These are phyloP conservation scores for Colletotrichum horii DNA, from an alignment of 2,329 filamentous ascomycete genomes.

Conservation along the genomic window DNA sequence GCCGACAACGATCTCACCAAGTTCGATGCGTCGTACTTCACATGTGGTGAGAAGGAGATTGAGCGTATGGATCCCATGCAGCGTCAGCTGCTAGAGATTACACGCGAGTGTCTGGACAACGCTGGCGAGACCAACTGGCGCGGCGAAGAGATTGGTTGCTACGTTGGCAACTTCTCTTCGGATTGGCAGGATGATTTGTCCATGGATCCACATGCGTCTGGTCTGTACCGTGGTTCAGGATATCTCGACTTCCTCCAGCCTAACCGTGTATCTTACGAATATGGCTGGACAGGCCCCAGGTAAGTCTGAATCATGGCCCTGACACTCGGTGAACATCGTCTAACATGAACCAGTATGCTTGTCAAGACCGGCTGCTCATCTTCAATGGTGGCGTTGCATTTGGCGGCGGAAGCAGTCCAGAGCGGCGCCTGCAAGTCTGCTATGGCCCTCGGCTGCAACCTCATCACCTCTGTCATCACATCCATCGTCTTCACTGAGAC, in stretches of 20 bases:
- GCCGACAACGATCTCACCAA: constrained; percentile 26
- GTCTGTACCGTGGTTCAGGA: constrained; percentile 22
- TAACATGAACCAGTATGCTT: constrained; percentile 28
- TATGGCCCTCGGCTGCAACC: constrained; percentile 35
- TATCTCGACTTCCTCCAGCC: constrained; percentile 28
- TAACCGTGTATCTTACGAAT: constrained; percentile 37
- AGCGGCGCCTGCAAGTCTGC: constrained; percentile 31
- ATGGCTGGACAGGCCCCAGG: constrained; percentile 36
- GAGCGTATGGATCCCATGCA: constrained; percentile 35
- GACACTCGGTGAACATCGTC: fast-evolving
- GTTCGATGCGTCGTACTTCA: constrained; percentile 36
- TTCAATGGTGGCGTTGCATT: constrained; percentile 32
- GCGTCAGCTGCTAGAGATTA: constrained; percentile 30
- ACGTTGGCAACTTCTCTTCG: constrained; percentile 32
- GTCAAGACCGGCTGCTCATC: constrained; percentile 42
- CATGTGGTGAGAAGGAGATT: constrained; percentile 30
- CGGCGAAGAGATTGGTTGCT: constrained; percentile 31
- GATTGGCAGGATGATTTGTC: constrained; percentile 28
- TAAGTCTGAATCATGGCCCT: not conserved
- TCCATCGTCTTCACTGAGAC: constrained; percentile 24
- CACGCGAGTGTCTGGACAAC: constrained; percentile 33
- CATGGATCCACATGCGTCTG: constrained; percentile 8
- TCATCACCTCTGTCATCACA: constrained; percentile 27
- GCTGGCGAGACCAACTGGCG: constrained; percentile 30
- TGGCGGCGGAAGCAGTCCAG: constrained; percentile 32